Conservation (phyloP, 163 green algal species). For the Scenedesmus sp. region DNA sequence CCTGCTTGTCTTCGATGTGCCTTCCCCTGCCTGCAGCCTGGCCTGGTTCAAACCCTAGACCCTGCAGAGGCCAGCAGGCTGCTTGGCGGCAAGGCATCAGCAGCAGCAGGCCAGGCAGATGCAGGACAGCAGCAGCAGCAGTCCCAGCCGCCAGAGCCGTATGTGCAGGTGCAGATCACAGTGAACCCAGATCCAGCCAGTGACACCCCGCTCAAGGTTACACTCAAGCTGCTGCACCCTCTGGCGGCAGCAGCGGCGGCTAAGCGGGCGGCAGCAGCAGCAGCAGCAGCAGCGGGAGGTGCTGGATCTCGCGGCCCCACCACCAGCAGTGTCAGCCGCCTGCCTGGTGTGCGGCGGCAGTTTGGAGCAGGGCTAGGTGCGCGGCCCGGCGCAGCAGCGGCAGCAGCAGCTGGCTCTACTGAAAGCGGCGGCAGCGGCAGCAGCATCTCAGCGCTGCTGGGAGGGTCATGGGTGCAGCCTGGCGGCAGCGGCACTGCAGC, state of each 20-base stretch:
- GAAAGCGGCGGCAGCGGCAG: background rate
- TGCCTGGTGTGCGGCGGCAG: background rate
- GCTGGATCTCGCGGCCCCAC: background rate
- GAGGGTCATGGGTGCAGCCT: background rate
- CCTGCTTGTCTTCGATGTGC: background rate
- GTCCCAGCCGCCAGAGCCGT: background rate
- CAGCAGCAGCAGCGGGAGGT: background rate
- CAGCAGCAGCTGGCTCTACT: background rate
- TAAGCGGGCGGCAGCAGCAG: background rate
- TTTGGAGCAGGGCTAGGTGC: slow-evolving; percentile 7
- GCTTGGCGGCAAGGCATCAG: slow-evolving; percentile 20
- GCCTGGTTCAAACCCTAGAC: slow-evolving; percentile 24
- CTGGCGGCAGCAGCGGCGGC: slow-evolving; percentile 29
- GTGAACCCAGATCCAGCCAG: background rate
- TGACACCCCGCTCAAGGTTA: background rate
- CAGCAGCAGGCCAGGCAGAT: background rate
- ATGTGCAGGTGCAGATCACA: slow-evolving; percentile 8
- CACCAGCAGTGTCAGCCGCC: slow-evolving; percentile 17
- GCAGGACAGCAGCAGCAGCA: background rate
- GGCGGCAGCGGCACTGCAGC: background rate
- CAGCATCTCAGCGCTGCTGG: slow-evolving; percentile 31
- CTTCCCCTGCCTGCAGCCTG: background rate
- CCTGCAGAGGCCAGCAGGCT: slow-evolving; percentile 27
- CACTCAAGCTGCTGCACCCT: background rate
- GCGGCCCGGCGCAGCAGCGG: background rate